Evolutionary conservation across 2,329 filamentous ascomycete genomes (phyloP), one percentile per base, ranked within the genome.

Genomic region (Fusarium ramigenum): DNA sequence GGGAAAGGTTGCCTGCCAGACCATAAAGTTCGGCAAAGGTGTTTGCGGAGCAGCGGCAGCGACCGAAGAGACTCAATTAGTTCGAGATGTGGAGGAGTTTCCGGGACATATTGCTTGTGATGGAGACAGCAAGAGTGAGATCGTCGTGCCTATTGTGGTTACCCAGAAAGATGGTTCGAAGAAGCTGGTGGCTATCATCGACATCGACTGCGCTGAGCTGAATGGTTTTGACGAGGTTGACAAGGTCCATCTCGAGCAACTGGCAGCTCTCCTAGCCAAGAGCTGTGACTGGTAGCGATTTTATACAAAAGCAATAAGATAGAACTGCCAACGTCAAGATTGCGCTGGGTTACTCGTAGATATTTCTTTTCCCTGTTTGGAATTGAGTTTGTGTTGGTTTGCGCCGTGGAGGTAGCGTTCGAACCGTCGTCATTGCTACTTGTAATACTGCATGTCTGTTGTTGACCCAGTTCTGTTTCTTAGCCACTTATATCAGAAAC

Each of bases 31-130:
- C 70, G 90, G 91, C 14, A 87, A 88, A 46, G 93, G 93, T 36
- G 93, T 96, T 9, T 96, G 93, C 80, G 93, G 93, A 6, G 83
- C 89, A 11, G 93, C 93, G 1, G 93, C 93, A 3, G 79, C 86
- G 30, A 87, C 84, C 7, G 82, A 82, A 49, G 79, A 83, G 66
- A 95, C 93, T 16, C 92, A 93, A 82, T 80, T 95, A 11, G 87
- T 92, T 1, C 83, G 85, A 18, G 91, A 96, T 80, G 93, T 96
- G 12, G 91, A 93, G 47, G 78, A 83, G 58, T 96, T 96, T 78
- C 92, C 92, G 0, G 93, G 93, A 4, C 93, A 96, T 79, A 95
- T 96, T 78, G 93, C 93, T 15, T 96, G 93, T 80, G 93, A 96
- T 80, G 88, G 89, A 8, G 91, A 90, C 64, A 93, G 90, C 77